phyloP scores from a whole-genome alignment of 2,329 filamentous ascomycete species.

The Aotearoamyces nothofagi region DNA sequence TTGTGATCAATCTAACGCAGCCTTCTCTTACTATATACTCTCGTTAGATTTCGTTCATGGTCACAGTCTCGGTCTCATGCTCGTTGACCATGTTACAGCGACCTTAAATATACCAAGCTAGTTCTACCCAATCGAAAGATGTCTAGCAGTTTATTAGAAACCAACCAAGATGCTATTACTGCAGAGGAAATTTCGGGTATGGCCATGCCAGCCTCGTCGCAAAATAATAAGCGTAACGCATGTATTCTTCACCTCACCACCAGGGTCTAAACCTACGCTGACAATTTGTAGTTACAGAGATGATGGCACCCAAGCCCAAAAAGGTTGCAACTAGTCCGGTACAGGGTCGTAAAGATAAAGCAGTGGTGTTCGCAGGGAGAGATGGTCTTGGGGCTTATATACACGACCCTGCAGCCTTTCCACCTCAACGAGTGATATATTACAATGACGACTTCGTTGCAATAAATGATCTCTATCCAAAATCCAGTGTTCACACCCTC shows the following conservation, averaged over 20 bases:
- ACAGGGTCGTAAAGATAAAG: constrained; percentile 8
- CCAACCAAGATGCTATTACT: constrained; percentile 1
- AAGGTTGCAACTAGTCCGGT: constrained; percentile 5
- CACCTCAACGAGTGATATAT: constrained; percentile 44
- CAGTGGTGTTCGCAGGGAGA: constrained; percentile 29
- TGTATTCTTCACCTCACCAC: background rate
- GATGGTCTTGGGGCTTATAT: constrained; percentile 56
- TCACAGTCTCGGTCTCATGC: too few species aligned
- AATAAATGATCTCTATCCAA: constrained; percentile 76
- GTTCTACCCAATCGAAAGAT: too few species aligned
- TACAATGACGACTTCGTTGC: constrained; percentile 55
- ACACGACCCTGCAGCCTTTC: constrained; percentile 40
- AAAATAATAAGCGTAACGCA: background rate
- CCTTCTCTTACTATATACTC: too few species aligned
- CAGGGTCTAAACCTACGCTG: background rate
- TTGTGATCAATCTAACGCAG: too few species aligned
- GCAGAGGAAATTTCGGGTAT: background rate
- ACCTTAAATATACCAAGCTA: too few species aligned
- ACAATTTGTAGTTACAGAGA: constrained; percentile 6
- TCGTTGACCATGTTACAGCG: too few species aligned
- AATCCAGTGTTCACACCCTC: constrained; percentile 71
- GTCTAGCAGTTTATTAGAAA: too few species aligned
- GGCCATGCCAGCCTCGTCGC: background rate
- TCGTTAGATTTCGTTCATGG: too few species aligned
- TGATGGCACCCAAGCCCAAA: constrained; percentile 28